Conservation (phyloP, 208 protist genomes). For the Acanthamoeba triangularis region DNA sequence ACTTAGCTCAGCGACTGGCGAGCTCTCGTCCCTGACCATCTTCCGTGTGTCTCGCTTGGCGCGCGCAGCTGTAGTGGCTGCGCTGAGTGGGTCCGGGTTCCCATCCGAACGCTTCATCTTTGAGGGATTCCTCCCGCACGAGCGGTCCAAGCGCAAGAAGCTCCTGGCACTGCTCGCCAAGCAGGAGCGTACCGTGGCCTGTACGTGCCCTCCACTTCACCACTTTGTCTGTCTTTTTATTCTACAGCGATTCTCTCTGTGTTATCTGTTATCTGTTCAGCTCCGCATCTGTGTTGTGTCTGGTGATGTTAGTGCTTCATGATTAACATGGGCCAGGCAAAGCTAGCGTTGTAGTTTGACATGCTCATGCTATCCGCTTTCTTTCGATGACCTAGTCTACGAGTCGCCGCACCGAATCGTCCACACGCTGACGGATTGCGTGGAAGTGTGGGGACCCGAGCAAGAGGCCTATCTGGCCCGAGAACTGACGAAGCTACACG, state of each 20-base stretch:
- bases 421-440: slow-evolving; percentile 35
- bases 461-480: slow-evolving; percentile 60
- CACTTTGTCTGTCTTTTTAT: neutral
- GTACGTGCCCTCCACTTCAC: neutral
- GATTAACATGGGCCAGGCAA: no score
- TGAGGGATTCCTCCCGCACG: slow-evolving; percentile 61
- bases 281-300: neutral
- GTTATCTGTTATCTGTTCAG: no score
- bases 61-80: slow-evolving; percentile 60
- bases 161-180: neutral
- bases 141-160: neutral
- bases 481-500: slow-evolving; percentile 46
- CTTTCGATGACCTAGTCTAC: neutral
- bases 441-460: slow-evolving; percentile 57
- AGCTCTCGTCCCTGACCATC: neutral
- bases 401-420: slow-evolving; percentile 29
- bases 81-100: slow-evolving; percentile 47
- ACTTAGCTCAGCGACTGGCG: neutral
- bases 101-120: slow-evolving; percentile 53
- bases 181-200: slow-evolving; percentile 50
- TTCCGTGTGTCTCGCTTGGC: neutral
- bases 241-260: neutral
- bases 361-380: neutral
- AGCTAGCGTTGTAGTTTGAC: neutral
- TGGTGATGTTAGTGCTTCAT: neutral